These are phyloP conservation scores for Hemileccinum rubropunctum DNA, from an alignment of 768 basidiomycete species.

Conservation along the genomic window DNA sequence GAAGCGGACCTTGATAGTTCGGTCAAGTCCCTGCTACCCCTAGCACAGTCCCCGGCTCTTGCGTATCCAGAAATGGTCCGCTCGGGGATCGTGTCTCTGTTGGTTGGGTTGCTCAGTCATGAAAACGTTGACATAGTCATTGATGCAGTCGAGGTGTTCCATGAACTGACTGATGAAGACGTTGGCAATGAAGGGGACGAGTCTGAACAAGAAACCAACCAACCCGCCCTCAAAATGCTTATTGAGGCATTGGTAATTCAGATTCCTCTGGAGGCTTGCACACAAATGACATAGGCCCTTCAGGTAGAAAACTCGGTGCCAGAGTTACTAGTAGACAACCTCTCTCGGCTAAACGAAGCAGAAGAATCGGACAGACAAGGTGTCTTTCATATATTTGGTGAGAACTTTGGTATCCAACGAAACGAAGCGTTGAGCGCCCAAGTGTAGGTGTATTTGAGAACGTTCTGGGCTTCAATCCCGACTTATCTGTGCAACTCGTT, in stretches of 20 bases:
- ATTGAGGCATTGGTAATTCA: conserved; percentile 71
- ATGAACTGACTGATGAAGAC: conserved; percentile 96
- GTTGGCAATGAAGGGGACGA: conserved; percentile 77
- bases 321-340: conserved; percentile 87
- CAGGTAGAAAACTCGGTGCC: conserved; percentile 82
- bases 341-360: conserved; percentile 80
- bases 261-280: neutral
- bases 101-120: conserved; percentile 87
- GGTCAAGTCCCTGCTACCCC: conserved; percentile 82
- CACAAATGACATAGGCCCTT: conserved; percentile 4
- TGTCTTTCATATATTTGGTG: conserved; percentile 89
- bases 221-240: conserved; percentile 69
- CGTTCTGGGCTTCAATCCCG: conserved; percentile 79
- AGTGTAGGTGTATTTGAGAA: conserved; percentile 89
- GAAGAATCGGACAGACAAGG: conserved; percentile 93
- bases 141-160: conserved; percentile 87
- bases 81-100: conserved; percentile 62
- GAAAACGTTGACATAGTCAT: conserved; percentile 98
- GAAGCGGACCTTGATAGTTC: conserved; percentile 92
- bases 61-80: conserved; percentile 90
- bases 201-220: conserved; percentile 55
- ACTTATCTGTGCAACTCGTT: conserved; percentile 66
- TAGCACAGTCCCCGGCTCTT: conserved; percentile 78
- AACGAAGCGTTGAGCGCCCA: neutral
- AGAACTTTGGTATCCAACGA: conserved; percentile 2